Evolutionary conservation across 2,329 filamentous ascomycete genomes (phyloP).

Genomic region (Teratosphaeria pseudoeucalypti): DNA sequence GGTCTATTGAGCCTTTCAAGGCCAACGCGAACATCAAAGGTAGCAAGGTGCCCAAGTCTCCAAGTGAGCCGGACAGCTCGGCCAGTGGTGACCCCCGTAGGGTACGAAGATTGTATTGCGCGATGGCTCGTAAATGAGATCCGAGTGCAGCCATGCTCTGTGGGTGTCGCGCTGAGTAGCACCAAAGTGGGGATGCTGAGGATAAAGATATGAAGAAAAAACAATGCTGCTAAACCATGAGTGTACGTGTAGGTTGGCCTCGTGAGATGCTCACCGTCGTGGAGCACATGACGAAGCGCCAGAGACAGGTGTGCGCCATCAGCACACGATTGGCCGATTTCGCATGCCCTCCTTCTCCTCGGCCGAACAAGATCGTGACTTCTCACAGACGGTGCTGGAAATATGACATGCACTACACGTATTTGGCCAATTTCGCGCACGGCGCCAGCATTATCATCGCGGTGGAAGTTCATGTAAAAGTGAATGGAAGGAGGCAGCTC

Average conservation of each 20-base stretch:
- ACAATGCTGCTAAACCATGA: neutral
- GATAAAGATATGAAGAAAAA: neutral
- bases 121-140: slow-evolving; percentile 16
- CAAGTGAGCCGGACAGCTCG: slow-evolving; percentile 80
- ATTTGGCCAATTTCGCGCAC: neutral
- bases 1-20: slow-evolving; percentile 64
- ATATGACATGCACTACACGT: neutral
- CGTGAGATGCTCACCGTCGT: neutral
- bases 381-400: neutral
- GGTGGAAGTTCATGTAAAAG: neutral
- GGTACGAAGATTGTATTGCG: slow-evolving; percentile 44
- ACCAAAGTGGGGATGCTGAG: neutral
- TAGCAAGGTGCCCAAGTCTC: slow-evolving; percentile 81
- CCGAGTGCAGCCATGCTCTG: neutral
- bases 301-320: neutral
- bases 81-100: slow-evolving; percentile 48
- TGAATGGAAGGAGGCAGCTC: neutral
- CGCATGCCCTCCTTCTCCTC: neutral
- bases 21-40: slow-evolving; percentile 78
- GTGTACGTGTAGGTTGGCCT: neutral
- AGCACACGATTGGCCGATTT: neutral
- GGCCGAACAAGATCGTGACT: neutral
- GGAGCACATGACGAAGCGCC: neutral
- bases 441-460: neutral
- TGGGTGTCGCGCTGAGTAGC: neutral